A percentile compares a stretch with the other conserved stretches of the same genome.
These are phyloP conservation scores for Malassezia caprae DNA, from an alignment of 1,284 basidiomycete genomes.

Conservation along the genomic window DNA sequence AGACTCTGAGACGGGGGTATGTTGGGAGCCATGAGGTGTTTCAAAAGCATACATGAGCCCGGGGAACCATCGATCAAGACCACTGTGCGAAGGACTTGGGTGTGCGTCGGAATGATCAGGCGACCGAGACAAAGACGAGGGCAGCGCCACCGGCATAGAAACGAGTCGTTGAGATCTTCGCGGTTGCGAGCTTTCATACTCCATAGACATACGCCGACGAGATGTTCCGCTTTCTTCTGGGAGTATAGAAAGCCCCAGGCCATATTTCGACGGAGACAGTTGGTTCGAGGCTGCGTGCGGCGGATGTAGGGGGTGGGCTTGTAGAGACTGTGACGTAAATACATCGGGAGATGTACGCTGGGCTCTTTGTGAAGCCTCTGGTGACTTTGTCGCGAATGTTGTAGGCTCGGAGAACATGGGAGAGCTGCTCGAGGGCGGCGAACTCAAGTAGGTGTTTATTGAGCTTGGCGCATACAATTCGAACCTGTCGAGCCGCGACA, in stretches of 20 bases:
- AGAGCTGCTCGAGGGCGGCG: constrained; percentile 6
- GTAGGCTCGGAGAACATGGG: constrained; percentile 14
- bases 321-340: background rate
- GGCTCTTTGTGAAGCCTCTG: background rate
- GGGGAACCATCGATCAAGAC: constrained; percentile 6
- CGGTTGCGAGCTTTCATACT: background rate
- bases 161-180: background rate
- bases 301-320: background rate
- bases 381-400: background rate
- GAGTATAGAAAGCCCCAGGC: background rate
- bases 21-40: background rate
- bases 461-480: background rate
- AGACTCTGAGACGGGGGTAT: background rate
- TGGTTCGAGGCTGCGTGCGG: background rate
- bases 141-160: background rate
- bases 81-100: background rate
- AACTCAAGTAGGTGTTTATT: background rate
- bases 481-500: background rate
- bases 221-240: background rate
- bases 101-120: background rate
- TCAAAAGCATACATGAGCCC: constrained; percentile 9
- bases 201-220: background rate
- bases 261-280: background rate
- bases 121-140: background rate
- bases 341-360: background rate